Evolutionary conservation across 2,329 filamentous ascomycete species (phyloP), one percentile per base, ranked within the genome.

Genomic region (Trichothecium roseum): DNA sequence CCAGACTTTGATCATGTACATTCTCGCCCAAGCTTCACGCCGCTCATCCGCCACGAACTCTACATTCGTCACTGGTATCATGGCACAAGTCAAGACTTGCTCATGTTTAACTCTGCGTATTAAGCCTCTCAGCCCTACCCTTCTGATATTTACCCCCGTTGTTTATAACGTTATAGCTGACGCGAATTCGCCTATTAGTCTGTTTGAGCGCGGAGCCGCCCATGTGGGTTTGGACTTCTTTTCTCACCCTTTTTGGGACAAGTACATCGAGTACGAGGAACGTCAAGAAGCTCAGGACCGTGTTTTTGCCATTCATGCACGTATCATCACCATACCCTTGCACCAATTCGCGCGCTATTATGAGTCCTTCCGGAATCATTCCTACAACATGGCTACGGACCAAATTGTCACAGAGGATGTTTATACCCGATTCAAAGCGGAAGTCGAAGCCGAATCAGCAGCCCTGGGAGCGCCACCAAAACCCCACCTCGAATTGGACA

Each of bases 161-260:
- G 27, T 20, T 16, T 7, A 5, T 18, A 13, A 27, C 8, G 9
- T 7, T 32, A 20, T 28, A 24, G 13, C 30, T 37, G 9, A 33
- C 35, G 17, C 24, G 16, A 29, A 15, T 30, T 29, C 32, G 28
- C 10, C 28, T n/a, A 33, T 28, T 55, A 98, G 91, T 47, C 73
- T 96, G 8, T 96, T 96, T 54, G 89, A 98, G 56, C 84, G 91
- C 45, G 91, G 83, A 42, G 84, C 86, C 18, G 72, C 73, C 20
- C 81, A 75, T 49, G 87, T 94, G 28, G 91, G 91, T 13, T 72
- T 96, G 14, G 91, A 98, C 60, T 98, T 94, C 54, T 70, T 94
- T 20, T 82, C 88, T 3, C 87, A 95, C 54, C 87, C 87, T 1
- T 95, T 98, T 63, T 98, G 91, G 91, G 91, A 98, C 59, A 96